Base-by-base conservation (phyloP, 768 basidiomycete genomes). In the Pholiota conissans region DNA sequence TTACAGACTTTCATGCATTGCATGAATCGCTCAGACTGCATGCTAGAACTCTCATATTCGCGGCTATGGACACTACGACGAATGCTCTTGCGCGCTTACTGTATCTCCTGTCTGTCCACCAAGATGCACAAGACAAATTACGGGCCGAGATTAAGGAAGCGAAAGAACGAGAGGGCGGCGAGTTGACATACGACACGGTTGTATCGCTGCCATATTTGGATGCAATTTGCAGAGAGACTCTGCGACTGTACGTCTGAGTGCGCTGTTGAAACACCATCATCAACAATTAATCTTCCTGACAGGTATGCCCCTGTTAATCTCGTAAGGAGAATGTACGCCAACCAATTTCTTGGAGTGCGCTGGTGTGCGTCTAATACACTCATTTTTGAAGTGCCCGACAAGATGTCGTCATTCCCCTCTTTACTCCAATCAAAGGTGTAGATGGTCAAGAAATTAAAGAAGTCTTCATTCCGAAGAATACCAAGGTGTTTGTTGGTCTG, bases 31-130 rank as follows among this genome's bases (percentile, higher is more conserved):
- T n/a, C n/a, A n/a, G n/a, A n/a, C n/a, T 71, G 8, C 56, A 20
- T 40, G 18, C 22, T 30, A 57, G 58, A 14, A 46, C 52, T 8
- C 50, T 68, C 39, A 67, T 70, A 28, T 72, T 76, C 40, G 77
- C 76, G 1, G 77, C 70, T 1, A 75, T 72, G 61, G 79, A 80
- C 59, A 79, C 77, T 0, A 79, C 79, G 0, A 75, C 77, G 5
- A 69, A 63, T 14, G 71, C 72, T 3, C 63, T 79, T 10, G 65
- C 71, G 4, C 68, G 73, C 0, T 70, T 65, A 8, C 52, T 81
- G 13, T 61, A 70, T 27, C 63, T 72, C 6, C 70, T 80, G 4
- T 62, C 77, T 2, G 34, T 52, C 0, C 59, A 70, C 28, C 59
- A 61, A 26, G 63, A 71, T 10, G 63, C 67, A 1, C 73, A 74